A percentile compares a stretch with the other conserved stretches of the same genome.
Conservation (phyloP, 23 red algal species). For the Gracilariopsis chorda region DNA sequence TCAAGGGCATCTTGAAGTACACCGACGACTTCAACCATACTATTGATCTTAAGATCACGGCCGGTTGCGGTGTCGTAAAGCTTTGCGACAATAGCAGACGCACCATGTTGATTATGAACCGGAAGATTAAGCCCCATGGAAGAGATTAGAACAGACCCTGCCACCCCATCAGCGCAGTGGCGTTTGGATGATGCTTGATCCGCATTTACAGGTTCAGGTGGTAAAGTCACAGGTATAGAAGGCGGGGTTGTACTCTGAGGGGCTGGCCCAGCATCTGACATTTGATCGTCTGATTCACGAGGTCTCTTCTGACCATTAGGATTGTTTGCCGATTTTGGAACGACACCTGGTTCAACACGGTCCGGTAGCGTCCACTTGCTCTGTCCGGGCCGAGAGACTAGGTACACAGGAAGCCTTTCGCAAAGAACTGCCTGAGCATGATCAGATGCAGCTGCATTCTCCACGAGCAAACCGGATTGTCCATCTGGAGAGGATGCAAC, state of each 20-base stretch:
- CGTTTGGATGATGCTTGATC: not conserved
- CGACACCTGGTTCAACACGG: not conserved
- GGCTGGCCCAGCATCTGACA: not conserved
- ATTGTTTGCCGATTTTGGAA: not conserved
- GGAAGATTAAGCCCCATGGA: constrained; percentile 51
- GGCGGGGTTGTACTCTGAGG: not conserved
- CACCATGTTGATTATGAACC: constrained; percentile 9
- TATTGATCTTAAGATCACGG: constrained; percentile 24
- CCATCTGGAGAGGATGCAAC: constrained; percentile 32
- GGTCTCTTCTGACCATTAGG: not conserved
- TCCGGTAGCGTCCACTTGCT: constrained; percentile 9
- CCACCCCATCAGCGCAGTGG: not conserved
- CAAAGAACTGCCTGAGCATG: not conserved
- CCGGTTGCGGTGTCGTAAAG: constrained; percentile 38
- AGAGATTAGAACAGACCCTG: not conserved
- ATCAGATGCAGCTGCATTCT: constrained; percentile 31
- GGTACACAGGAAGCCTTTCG: constrained; percentile 59
- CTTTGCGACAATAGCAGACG: constrained; percentile 54
- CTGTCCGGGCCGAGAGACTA: constrained; percentile 54
- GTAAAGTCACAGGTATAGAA: not conserved
- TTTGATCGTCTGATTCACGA: constrained; percentile 3
- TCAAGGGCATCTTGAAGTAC: constrained; percentile 33
- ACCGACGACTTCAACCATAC: constrained; percentile 55
- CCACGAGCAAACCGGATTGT: constrained; percentile 35
- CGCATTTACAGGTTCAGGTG: not conserved